A percentile compares a stretch with the other conserved stretches of the same genome.
These are phyloP conservation scores for Hortiboletus flavorubellus DNA, from an alignment of 768 basidiomycete species.

Conservation along the genomic window DNA sequence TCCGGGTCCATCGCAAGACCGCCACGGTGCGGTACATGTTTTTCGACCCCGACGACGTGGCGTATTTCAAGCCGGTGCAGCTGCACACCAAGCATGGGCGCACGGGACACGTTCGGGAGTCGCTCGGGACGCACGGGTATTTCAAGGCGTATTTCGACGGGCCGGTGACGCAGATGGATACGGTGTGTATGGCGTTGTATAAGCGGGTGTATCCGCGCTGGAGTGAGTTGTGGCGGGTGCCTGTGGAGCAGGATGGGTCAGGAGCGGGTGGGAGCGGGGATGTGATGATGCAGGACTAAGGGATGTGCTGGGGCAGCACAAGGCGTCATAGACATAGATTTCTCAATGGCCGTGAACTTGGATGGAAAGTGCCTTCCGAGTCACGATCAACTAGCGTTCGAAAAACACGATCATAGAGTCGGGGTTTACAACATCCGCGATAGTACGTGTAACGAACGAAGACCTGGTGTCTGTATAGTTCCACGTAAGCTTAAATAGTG, in stretches of 20 bases:
- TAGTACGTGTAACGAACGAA: neutral
- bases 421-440: neutral
- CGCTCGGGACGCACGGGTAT: conserved; percentile 95
- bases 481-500: neutral
- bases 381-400: neutral
- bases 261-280: conserved; percentile 12
- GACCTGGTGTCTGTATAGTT: neutral
- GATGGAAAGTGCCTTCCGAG: neutral
- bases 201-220: conserved; percentile 94
- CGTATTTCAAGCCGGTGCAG: conserved; percentile 92
- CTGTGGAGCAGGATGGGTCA: neutral
- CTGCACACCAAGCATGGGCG: conserved; percentile 90
- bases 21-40: conserved; percentile 99
- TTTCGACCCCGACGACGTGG: conserved; percentile 90
- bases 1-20: conserved; percentile 95
- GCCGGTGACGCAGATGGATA: conserved; percentile 94
- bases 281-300: conserved; percentile 26
- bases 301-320: too few species aligned
- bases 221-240: conserved; percentile 51
- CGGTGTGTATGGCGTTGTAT: conserved; percentile 92
- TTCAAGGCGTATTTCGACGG: conserved; percentile 97
- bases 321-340: neutral
- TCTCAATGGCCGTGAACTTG: neutral
- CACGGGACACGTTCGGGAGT: conserved; percentile 84
- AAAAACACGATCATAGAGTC: neutral